These are phyloP conservation scores for Neospora caninum DNA, from an alignment of 169 alveolate species.

Conservation along the genomic window DNA sequence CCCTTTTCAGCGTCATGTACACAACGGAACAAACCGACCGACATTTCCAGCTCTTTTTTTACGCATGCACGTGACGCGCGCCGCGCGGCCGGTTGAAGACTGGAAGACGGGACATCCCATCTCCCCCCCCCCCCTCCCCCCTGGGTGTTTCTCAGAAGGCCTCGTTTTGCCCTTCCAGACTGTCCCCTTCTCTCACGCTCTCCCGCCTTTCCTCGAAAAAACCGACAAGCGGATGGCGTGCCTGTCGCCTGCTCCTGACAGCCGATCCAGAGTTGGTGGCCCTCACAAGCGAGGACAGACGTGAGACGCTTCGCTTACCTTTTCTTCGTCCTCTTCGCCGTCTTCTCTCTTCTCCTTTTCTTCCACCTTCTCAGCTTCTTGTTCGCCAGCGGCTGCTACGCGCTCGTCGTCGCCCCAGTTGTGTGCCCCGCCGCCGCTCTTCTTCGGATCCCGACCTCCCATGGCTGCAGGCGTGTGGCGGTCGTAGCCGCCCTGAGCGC, in stretches of 20 bases:
- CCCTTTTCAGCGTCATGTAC: too few species aligned
- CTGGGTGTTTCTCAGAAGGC: not conserved
- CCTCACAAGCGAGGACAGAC: not conserved
- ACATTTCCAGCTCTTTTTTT: too few species aligned
- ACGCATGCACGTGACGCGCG: too few species aligned
- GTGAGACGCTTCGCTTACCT: conserved; percentile 25
- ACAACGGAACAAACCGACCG: too few species aligned
- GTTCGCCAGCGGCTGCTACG: not conserved
- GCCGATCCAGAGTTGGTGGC: not conserved
- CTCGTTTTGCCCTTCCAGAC: not conserved
- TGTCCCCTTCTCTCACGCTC: too few species aligned
- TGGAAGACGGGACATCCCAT: too few species aligned
- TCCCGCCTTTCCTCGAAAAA: too few species aligned
- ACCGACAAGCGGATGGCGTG: too few species aligned
- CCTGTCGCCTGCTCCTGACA: too few species aligned
- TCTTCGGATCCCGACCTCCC: not conserved
- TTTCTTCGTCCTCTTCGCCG: not conserved
- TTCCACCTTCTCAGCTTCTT: not conserved
- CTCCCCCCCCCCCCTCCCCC: not conserved
- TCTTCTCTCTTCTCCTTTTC: not conserved
- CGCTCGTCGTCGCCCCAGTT: conserved; percentile 36
- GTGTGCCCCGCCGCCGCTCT: conserved; percentile 12
- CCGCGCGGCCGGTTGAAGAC: too few species aligned
- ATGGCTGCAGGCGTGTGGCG: not conserved
- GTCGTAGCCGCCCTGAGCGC: not conserved